Evolutionary conservation across 306 rosid species (phyloP), one percentile per base, ranked within the genome.

Genomic region (Senna siamea): DNA sequence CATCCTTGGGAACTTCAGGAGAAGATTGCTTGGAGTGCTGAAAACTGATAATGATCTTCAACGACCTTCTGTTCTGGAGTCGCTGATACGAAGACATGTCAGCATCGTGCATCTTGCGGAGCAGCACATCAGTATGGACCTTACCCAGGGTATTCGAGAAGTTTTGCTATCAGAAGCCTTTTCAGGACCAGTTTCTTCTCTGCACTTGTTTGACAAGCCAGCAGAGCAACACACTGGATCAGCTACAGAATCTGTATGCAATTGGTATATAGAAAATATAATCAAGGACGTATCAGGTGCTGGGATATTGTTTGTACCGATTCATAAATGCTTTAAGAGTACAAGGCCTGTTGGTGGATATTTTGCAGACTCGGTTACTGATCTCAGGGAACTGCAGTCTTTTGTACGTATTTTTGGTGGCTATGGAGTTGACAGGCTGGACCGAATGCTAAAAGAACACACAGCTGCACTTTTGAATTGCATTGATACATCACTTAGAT

Each of bases 51-150:
- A 87, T 69, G 99, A 94, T 86, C 94, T 94, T 78, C 97, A 94
- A 76, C 92, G 99, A 4, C 99, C 99, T 66, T 88, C 99, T 61
- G 84, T 94, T 75, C 79, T 94, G 70, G 99, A 92, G 73, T 89
- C 92, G 44, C 80, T 94, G 80, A 88, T 91, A 70, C 86, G 79
- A 63, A 89, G 99, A 75, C 99, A 94, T 79, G 87, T 85, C 58
- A 81, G 97, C 79, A 91, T 94, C 41, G 85, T 94, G 81, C 93
- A 91, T 82, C 92, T 94, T 64, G 94, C 99, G 3, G 99, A 94
- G 89, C 99, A 94, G 88, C 99, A 94, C 77, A 89, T 94, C 81
- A 89, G 97, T 86, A 94, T 94, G 98, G 97, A 91, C 81, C 87
- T 94, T 70, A 92, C 96, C 34, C 96, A 87, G 81, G 99, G 97